Conservation (phyloP, 805 yeast species). For the Candida yuanshanica region DNA sequence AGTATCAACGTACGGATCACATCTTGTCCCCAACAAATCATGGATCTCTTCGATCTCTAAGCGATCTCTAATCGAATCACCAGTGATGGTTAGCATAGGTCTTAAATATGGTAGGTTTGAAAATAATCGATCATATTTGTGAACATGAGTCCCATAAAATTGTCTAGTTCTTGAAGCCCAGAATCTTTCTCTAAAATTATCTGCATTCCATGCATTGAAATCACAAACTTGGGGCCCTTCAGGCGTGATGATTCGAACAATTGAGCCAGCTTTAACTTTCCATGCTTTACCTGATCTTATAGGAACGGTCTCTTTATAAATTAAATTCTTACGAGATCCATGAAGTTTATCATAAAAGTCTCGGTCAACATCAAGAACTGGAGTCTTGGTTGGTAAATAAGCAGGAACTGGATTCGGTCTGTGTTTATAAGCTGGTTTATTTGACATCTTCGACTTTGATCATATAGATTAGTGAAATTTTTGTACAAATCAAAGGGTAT, state of each 20-base stretch:
- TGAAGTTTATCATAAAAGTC: conserved; percentile 42
- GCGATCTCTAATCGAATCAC: conserved; percentile 52
- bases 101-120: conserved; percentile 60
- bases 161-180: conserved; percentile 72
- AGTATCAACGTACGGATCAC: conserved; percentile 66
- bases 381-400: conserved; percentile 49
- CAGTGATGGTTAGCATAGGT: conserved; percentile 59
- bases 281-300: conserved; percentile 58
- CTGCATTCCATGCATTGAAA: conserved; percentile 56
- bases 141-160: conserved; percentile 56
- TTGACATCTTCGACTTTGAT: too few species aligned
- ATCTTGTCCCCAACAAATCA: conserved; percentile 62
- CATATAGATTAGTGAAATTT: too few species aligned
- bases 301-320: conserved; percentile 38
- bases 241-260: conserved; percentile 56
- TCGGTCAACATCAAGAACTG: conserved; percentile 46
- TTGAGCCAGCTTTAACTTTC: conserved; percentile 54
- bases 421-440: conserved; percentile 20
- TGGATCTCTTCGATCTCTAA: conserved; percentile 61
- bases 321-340: conserved; percentile 33
- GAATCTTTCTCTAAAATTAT: conserved; percentile 57
- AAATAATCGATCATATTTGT: conserved; percentile 58
- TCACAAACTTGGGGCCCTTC: conserved; percentile 72
- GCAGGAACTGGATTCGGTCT: conserved; percentile 43
- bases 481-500: too few species aligned